Evolutionary conservation across 768 basidiomycete species (phyloP), one percentile per base, ranked within the genome.

Genomic region (Tylopilus balloui): DNA sequence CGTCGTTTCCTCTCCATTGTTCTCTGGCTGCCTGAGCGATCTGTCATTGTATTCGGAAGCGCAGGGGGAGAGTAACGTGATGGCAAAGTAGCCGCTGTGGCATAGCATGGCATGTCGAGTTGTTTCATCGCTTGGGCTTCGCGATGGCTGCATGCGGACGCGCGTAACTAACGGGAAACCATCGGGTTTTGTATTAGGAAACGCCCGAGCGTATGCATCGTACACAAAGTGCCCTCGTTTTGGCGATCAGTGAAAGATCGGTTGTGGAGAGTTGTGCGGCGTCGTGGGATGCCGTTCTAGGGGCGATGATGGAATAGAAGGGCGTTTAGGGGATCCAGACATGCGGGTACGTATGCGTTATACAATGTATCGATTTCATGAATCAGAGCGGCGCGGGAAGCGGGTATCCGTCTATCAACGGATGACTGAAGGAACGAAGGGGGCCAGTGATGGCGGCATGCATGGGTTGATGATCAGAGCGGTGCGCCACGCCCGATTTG

Each of bases 181-280:
- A 48, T 25, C n/a, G n/a, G 4, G 35, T 20, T 37, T 17, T 32
- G 42, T 48, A 47, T n/a, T 51, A 80, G 80, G 63, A 53, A 23
- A 59, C 76, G 35, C 69, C 74, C 19, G 54, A 52, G 3, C 52
- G 58, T 25, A 68, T 68, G 66, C 50, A 47, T 12, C 73, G 75
- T 19, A 78, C 78, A 20, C 69, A 69, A 47, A 51, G 73, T 37
- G 79, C 75, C 15, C 52, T 83, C 28, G 64, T 69, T 7, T 53
- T 80, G 43, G 72, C 73, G 37, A 66, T 81, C 53, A 70, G 70
- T 5, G 81, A 83, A 52, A 58, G 65, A 28, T 79, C 81, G 4
- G 66, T 84, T 32, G 64, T 83, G 51, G 74, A 81, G 47, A 74
- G 75, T 50, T 81, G 81, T 54, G 62, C 67, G 40, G 67, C 71